These are phyloP conservation scores for Clitopilus hobsonii DNA, from an alignment of 768 basidiomycete genomes.

Conservation along the genomic window DNA sequence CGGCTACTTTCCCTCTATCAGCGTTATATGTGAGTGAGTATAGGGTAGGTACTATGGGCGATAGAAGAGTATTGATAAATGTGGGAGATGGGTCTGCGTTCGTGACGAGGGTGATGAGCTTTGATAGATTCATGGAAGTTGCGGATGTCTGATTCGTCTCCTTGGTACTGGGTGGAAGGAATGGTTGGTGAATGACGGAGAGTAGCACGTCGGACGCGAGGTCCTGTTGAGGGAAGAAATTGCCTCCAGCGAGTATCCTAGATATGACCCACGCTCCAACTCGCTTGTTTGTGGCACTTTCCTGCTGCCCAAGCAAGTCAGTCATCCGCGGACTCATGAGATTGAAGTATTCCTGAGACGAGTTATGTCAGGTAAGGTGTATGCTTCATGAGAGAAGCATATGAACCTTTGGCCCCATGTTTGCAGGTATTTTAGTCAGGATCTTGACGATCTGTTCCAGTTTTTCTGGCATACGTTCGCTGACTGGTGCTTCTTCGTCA, in stretches of 20 bases:
- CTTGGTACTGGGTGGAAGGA: slow-evolving; percentile 21
- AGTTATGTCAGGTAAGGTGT: slow-evolving; percentile 1
- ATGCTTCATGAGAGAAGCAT: neutral
- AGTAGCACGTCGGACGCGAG: slow-evolving; percentile 34
- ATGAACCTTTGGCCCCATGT: slow-evolving; percentile 51
- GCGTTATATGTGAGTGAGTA: slow-evolving; percentile 61
- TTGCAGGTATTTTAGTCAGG: slow-evolving; percentile 57
- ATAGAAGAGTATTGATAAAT: slow-evolving; percentile 57
- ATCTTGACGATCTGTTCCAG: slow-evolving; percentile 68
- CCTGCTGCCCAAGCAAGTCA: slow-evolving; percentile 38
- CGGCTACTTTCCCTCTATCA: slow-evolving; percentile 50
- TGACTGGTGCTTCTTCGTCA: slow-evolving; percentile 44
- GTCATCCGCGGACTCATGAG: slow-evolving; percentile 53
- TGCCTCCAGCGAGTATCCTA: slow-evolving; percentile 48
- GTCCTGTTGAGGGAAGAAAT: slow-evolving; percentile 17
- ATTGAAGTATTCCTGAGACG: slow-evolving; percentile 54
- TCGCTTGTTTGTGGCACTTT: slow-evolving; percentile 43
- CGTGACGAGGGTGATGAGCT: slow-evolving; percentile 52
- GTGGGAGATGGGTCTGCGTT: slow-evolving; percentile 79
- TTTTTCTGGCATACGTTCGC: slow-evolving; percentile 53
- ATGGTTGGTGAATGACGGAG: slow-evolving; percentile 48
- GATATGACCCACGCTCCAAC: slow-evolving; percentile 69
- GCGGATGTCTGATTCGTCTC: slow-evolving; percentile 3
- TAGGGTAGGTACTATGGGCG: slow-evolving; percentile 62
- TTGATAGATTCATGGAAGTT: slow-evolving; percentile 37